Conservation (phyloP, 2,329 filamentous ascomycete genomes). For the Xylaria arbuscula region DNA sequence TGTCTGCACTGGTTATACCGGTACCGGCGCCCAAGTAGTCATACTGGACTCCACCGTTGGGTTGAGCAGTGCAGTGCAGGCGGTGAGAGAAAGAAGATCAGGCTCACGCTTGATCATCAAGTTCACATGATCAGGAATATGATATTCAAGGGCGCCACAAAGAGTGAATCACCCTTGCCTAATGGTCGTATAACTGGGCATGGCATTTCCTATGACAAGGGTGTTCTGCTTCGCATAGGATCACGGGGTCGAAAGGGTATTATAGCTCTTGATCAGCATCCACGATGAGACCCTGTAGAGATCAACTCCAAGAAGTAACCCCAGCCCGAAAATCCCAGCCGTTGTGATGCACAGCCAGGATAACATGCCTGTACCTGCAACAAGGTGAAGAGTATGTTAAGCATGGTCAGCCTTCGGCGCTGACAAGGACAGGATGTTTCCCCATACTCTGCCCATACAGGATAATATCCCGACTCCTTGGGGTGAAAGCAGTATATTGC, state of each 20-base stretch:
- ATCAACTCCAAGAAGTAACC: conserved; percentile 24
- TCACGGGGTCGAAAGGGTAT: conserved; percentile 32
- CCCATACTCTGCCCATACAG: conserved; percentile 23
- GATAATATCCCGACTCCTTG: conserved; percentile 25
- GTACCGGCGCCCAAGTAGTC: conserved; percentile 34
- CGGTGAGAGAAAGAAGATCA: conserved; percentile 39
- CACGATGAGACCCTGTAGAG: conserved; percentile 25
- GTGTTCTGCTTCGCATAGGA: conserved; percentile 25
- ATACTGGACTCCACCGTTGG: conserved; percentile 36
- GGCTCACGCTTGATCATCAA: conserved; percentile 33
- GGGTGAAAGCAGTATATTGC: conserved; percentile 14
- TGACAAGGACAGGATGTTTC: conserved; percentile 25
- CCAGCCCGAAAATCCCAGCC: conserved; percentile 22
- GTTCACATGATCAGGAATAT: conserved; percentile 38
- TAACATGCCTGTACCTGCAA: conserved; percentile 26
- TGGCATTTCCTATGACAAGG: conserved; percentile 30
- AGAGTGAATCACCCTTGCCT: conserved; percentile 22
- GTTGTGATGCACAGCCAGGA: conserved; percentile 31
- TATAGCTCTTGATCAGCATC: conserved; percentile 30
- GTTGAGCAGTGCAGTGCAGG: conserved; percentile 35
- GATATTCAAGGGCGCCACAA: conserved; percentile 33
- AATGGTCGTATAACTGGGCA: conserved; percentile 23
- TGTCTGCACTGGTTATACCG: conserved; percentile 24
- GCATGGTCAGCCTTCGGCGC: conserved; percentile 33
- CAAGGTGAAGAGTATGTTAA: conserved; percentile 32